phyloP scores from a whole-genome alignment of 2,329 filamentous ascomycete species.

The Colletotrichum sp. region DNA sequence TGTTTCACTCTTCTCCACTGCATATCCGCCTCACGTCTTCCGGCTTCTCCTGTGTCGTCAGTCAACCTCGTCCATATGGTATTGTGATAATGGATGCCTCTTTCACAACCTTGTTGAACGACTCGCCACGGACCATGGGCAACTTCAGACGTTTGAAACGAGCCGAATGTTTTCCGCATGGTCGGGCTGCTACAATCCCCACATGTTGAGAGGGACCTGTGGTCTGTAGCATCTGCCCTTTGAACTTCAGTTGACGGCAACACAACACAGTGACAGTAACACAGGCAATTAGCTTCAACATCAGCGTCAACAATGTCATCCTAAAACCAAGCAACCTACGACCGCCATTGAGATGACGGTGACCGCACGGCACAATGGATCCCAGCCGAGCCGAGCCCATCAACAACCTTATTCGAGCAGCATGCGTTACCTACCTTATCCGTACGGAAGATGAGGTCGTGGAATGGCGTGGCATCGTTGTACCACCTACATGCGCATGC shows the following conservation, averaged over 20 bases:
- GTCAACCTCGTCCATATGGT: not conserved
- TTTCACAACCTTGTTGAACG: not conserved
- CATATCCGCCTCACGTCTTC: not conserved
- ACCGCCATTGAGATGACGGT: not conserved
- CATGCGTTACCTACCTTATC: not conserved
- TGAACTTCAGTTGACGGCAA: not conserved
- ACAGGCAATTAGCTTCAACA: not conserved
- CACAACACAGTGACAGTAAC: not conserved
- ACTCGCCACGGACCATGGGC: not conserved
- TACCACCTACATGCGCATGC: slow-evolving; percentile 10
- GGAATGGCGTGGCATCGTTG: not conserved
- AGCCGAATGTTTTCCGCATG: not conserved
- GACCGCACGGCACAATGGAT: not conserved
- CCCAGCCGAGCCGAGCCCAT: not conserved
- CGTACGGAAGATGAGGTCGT: not conserved
- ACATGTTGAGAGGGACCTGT: not conserved
- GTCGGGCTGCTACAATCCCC: not conserved
- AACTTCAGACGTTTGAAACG: slow-evolving; percentile 4
- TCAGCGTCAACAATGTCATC: not conserved
- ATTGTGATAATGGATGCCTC: not conserved
- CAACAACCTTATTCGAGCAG: slow-evolving; percentile 1
- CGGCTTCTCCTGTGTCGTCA: not conserved
- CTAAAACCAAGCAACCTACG: not conserved
- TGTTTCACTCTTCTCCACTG: not conserved
- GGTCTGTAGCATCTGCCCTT: not conserved